Base-by-base conservation (phyloP, 225 moss, liverwort and hornwort genomes). In the Marchantia paleacea region DNA sequence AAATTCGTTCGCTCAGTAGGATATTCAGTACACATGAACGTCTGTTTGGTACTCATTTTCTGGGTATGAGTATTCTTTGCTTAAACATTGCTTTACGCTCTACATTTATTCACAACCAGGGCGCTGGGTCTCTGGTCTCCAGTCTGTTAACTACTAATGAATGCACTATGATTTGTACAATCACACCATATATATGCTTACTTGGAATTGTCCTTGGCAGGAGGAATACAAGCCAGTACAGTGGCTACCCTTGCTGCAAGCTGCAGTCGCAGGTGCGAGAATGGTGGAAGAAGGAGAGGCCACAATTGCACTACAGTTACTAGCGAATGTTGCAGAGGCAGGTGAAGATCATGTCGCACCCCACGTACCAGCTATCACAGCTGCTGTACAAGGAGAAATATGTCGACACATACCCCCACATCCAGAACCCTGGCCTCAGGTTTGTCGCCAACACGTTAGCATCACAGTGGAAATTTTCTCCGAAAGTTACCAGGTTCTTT, bases 401-500 rank as follows among this genome's bases (percentile, higher is more conserved):
- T 85, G 82, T 77, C 84, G 85, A 65, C 90, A 91, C 79, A 92
- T 96, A 52, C 96, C 94, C 86, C 96, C 91, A 65, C 94, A 96
- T 82, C 94, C 96, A 83, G 92, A 96, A 86, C 96, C 96, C 71
- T 96, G 96, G 96, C 96, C 94, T 66, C 94, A 91, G 94, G 96
- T 96, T 83, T 77, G 65, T 24, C 39, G 15, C 63, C n/a, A 69
- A 62, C 16, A 26, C 26, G n/a, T 29, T 72, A 52, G 13, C 74
- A 74, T 15, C 50, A n/a, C 22, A 24, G 19, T 62, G 24, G 24
- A 24, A 8, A 52, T n/a, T 12, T 51, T 49, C n/a, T 52, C 24
- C n/a, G 10, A 6, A 72, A 22, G 2, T 39, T 64, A 66, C 10
- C 26, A 64, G 8, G 14, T 66, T 11, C 28, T 29, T 66, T 66